Conservation (phyloP, 208 protist species). For the Borovskyia barvae region DNA sequence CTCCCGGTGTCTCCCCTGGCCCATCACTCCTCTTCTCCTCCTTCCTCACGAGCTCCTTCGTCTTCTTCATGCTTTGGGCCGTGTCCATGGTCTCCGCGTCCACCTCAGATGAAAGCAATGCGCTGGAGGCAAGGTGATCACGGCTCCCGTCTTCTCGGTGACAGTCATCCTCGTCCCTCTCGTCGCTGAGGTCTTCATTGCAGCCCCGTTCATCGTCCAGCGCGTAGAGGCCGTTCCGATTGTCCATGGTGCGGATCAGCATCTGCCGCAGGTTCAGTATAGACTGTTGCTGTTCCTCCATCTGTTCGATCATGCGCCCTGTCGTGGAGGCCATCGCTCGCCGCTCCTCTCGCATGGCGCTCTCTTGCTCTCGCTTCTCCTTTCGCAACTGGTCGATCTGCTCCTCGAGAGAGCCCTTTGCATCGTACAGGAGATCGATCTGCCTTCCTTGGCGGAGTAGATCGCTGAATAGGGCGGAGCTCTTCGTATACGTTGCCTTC, state of each 20-base stretch:
- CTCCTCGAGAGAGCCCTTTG: slow-evolving; percentile 50
- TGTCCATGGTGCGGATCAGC: slow-evolving; percentile 73
- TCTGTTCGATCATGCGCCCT: slow-evolving; percentile 72
- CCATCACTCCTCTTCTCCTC: neutral
- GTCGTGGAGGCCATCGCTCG: slow-evolving; percentile 56
- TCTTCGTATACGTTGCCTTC: slow-evolving; percentile 84
- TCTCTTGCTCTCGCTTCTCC: slow-evolving; percentile 66
- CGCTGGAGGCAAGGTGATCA: no score
- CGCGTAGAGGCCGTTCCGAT: slow-evolving; percentile 19
- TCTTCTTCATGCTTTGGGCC: no score
- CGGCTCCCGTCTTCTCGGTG: no score
- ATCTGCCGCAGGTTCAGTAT: slow-evolving; percentile 82
- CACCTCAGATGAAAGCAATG: no score
- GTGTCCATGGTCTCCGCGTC: no score
- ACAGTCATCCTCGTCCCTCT: slow-evolving; percentile 3
- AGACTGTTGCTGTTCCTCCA: slow-evolving; percentile 80
- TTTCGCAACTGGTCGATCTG: slow-evolving; percentile 63
- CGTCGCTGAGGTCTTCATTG: neutral
- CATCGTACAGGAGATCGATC: slow-evolving; percentile 68
- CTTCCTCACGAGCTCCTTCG: neutral
- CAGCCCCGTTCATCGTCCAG: slow-evolving; percentile 20
- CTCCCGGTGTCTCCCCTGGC: no score
- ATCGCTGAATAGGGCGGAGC: slow-evolving; percentile 81
- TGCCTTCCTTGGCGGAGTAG: slow-evolving; percentile 73
- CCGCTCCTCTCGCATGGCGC: slow-evolving; percentile 59